Percentiles rank a stretch among this genome's conserved stretches.
Conservation (phyloP, 345 rosid genomes). For the Combretum micranthum region DNA sequence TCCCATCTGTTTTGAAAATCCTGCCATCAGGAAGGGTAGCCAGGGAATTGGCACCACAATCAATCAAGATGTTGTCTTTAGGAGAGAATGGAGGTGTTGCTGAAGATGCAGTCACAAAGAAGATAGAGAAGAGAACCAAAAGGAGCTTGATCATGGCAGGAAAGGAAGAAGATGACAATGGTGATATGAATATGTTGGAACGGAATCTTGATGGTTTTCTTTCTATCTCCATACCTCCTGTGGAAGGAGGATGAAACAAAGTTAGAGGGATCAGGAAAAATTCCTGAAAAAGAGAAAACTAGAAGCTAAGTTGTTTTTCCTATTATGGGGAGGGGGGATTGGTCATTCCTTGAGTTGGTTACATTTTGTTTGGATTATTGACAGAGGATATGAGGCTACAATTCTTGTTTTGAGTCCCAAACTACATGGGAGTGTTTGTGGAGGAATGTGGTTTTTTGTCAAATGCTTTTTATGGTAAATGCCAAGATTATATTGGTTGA, state of each 20-base stretch:
- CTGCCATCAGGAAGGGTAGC: conserved; percentile 10
- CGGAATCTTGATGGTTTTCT: conserved; percentile 2
- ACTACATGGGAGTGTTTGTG: background rate
- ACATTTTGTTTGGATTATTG: background rate
- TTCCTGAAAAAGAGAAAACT: conserved; percentile 2
- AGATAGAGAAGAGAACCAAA: background rate
- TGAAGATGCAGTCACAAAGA: background rate
- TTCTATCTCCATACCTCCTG: conserved; percentile 11
- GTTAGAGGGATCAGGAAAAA: background rate
- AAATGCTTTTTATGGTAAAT: background rate
- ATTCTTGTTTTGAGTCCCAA: background rate
- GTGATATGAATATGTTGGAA: background rate
- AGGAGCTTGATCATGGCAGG: conserved; percentile 3
- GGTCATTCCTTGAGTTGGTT: background rate
- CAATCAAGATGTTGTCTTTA: conserved; percentile 12
- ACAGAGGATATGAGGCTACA: background rate
- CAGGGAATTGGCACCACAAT: conserved; percentile 14
- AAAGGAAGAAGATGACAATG: background rate
- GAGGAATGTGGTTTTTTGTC: background rate
- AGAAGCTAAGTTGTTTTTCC: background rate
- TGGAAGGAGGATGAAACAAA: conserved; percentile 8
- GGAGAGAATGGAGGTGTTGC: conserved; percentile 6
- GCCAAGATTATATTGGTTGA: background rate
- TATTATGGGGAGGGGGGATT: background rate
- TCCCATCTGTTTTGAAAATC: conserved; percentile 12